phyloP scores from a whole-genome alignment of 2,329 filamentous ascomycete genomes.

The Phoma sp. region DNA sequence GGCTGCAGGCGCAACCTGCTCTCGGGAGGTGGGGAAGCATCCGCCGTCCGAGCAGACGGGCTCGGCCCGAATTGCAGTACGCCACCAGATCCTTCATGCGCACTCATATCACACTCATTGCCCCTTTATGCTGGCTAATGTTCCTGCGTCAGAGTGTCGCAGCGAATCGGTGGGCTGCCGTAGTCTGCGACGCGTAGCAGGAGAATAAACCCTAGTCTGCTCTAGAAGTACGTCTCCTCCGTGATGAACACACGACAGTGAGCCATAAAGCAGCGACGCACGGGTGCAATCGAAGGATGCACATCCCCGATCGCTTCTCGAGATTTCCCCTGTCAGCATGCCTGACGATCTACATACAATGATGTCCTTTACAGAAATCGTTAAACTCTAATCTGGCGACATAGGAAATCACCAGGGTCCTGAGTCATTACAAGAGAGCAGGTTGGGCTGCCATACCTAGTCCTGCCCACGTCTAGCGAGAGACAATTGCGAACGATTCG shows the following conservation, averaged over 20 bases:
- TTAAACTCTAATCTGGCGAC: background rate
- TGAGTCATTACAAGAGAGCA: no score
- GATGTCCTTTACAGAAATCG: no score
- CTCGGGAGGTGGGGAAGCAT: background rate
- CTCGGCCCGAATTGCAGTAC: background rate
- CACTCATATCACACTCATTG: background rate
- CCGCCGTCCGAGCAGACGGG: background rate
- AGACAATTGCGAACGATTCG: no score
- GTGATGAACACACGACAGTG: background rate
- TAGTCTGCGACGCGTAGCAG: background rate
- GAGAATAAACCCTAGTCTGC: background rate
- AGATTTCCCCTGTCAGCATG: background rate
- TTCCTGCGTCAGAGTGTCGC: background rate
- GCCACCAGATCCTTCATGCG: conserved; percentile 6
- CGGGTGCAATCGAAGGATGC: background rate
- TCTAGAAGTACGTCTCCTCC: background rate
- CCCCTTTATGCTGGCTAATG: background rate
- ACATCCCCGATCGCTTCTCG: background rate
- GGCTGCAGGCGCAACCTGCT: background rate
- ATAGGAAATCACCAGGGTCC: background rate
- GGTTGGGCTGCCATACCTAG: no score
- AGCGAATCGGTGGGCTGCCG: background rate
- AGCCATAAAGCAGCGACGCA: background rate
- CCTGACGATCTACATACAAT: no score
- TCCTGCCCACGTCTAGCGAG: no score